Evolutionary conservation across 495 filamentous ascomycete species (phyloP).

Genomic region (Lasiosphaeria miniovina): DNA sequence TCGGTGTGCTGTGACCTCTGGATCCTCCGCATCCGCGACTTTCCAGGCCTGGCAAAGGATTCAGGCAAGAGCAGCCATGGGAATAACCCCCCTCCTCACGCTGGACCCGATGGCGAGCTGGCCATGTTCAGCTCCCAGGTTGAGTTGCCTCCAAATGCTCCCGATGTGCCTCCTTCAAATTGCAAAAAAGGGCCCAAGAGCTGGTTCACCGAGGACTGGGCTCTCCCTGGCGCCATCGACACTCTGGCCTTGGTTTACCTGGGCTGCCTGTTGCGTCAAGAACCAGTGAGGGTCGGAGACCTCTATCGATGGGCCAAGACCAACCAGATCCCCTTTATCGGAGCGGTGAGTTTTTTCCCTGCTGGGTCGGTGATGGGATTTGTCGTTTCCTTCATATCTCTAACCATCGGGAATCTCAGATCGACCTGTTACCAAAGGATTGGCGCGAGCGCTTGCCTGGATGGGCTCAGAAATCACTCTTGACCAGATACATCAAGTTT

Average conservation of each 20-base stretch:
- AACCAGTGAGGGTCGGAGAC: constrained; percentile 45
- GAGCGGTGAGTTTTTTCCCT: constrained; percentile 32
- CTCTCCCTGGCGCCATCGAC: constrained; percentile 39
- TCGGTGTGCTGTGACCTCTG: constrained; percentile 51
- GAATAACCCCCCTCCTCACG: constrained; percentile 1
- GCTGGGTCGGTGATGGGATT: background rate
- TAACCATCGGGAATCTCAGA: constrained; percentile 18
- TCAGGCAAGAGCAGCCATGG: constrained; percentile 10
- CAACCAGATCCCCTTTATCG: constrained; percentile 38
- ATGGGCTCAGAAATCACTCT: constrained; percentile 54
- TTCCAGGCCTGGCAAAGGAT: constrained; percentile 29
- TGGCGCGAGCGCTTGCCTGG: constrained; percentile 63
- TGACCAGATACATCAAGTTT: constrained; percentile 44
- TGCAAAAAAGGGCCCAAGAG: constrained; percentile 7
- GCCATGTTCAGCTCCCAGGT: constrained; percentile 41
- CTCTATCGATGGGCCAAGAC: constrained; percentile 43
- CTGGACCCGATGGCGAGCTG: constrained; percentile 14
- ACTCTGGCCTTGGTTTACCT: constrained; percentile 46
- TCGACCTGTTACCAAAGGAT: constrained; percentile 57
- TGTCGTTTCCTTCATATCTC: background rate
- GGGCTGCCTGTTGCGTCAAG: constrained; percentile 39
- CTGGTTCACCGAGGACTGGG: constrained; percentile 36
- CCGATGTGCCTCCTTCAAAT: constrained; percentile 1
- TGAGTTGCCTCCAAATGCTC: constrained; percentile 8
- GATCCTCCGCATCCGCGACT: constrained; percentile 42